phyloP scores from a whole-genome alignment of 768 basidiomycete species.

The Hydnomerulius pinastri region DNA sequence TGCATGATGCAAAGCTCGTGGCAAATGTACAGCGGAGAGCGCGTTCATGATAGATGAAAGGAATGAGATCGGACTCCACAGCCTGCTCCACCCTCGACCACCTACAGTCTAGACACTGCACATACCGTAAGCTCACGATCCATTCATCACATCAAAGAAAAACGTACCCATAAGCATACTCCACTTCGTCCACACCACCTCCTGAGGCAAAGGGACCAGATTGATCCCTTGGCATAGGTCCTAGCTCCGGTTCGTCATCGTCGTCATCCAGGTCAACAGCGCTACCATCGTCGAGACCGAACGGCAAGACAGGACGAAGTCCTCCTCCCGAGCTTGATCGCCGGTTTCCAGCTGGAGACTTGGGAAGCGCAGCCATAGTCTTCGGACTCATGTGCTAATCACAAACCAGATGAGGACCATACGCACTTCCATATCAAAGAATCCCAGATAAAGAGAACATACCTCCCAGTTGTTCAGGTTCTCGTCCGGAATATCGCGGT shows the following conservation, averaged over 20 bases:
- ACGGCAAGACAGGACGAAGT: constrained; percentile 79
- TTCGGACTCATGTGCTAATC: constrained; percentile 92
- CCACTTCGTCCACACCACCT: constrained; percentile 87
- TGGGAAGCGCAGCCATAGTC: constrained; percentile 90
- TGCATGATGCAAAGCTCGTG: too few species aligned
- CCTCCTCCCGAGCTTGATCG: constrained; percentile 84
- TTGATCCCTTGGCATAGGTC: constrained; percentile 75
- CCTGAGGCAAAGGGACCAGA: constrained; percentile 75
- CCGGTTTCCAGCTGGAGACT: constrained; percentile 82
- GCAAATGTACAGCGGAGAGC: too few species aligned
- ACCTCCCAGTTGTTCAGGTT: constrained; percentile 98
- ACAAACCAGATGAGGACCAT: neutral
- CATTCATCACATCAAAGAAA: neutral
- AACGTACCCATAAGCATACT: constrained; percentile 82
- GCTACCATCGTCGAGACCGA: constrained; percentile 74
- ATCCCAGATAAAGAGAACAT: constrained; percentile 28
- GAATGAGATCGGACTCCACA: neutral
- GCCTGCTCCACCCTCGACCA: neutral
- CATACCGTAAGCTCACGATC: constrained; percentile 9
- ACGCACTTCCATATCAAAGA: constrained; percentile 1
- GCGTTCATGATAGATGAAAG: neutral
- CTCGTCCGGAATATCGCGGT: constrained; percentile 66
- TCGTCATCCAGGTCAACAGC: constrained; percentile 73
- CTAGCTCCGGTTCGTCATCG: constrained; percentile 71
- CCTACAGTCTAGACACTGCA: constrained; percentile 21